A percentile compares a stretch with the other conserved stretches of the same genome.
These are phyloP conservation scores for Fusarium goolgardi DNA, from an alignment of 2,329 filamentous ascomycete genomes.

Conservation along the genomic window DNA sequence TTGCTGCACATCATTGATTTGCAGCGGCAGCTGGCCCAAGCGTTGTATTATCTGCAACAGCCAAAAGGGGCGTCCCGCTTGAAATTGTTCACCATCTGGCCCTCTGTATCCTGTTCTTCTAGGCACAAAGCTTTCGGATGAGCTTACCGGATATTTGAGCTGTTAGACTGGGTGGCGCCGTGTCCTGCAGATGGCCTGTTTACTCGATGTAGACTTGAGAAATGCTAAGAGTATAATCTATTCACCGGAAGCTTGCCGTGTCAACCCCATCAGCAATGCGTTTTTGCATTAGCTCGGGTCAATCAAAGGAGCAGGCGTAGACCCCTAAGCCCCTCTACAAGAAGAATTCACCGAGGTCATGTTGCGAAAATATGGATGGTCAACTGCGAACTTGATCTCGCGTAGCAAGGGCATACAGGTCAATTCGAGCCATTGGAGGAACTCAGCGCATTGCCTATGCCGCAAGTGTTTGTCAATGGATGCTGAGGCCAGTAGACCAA, in stretches of 20 bases:
- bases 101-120: conserved; percentile 35
- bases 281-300: conserved; percentile 38
- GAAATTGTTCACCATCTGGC: conserved; percentile 28
- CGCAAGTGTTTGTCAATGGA: conserved; percentile 5
- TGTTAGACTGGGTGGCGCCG: conserved; percentile 22
- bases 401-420: conserved; percentile 11
- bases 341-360: conserved; percentile 21
- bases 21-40: conserved; percentile 47
- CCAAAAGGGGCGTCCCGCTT: conserved; percentile 30
- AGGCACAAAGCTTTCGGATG: conserved; percentile 10
- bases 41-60: conserved; percentile 34
- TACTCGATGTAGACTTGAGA: background rate
- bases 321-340: conserved; percentile 11
- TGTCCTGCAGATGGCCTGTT: conserved; percentile 24
- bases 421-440: conserved; percentile 14
- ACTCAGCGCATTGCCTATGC: conserved; percentile 5
- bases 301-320: conserved; percentile 19
- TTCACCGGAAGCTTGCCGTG: conserved; percentile 13
- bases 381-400: conserved; percentile 19
- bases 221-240: background rate
- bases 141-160: conserved; percentile 19
- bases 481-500: conserved; percentile 1
- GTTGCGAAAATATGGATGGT: conserved; percentile 2
- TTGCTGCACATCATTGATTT: conserved; percentile 45
- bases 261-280: conserved; percentile 19